A percentile compares a stretch with the other conserved stretches of the same genome.
Evolutionary conservation across 2,329 filamentous ascomycete species (phyloP).

Genomic region (Pestalotiopsis fici): DNA sequence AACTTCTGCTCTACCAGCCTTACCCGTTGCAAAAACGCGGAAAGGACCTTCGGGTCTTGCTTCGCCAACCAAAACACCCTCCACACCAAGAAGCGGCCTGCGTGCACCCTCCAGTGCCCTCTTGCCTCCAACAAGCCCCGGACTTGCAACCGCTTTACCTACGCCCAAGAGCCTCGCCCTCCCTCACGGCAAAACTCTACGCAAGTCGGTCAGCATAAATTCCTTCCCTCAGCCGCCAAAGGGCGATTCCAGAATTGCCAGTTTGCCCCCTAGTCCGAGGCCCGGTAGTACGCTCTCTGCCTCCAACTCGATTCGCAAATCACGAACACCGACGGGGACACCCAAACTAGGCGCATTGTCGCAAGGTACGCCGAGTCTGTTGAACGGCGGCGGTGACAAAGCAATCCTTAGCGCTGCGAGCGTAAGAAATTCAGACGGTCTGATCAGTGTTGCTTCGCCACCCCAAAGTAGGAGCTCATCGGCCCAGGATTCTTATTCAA

Average conservation of each 20-base stretch:
- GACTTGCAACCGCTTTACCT: slow-evolving; percentile 54
- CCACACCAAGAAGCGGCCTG: slow-evolving; percentile 57
- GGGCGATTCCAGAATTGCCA: slow-evolving; percentile 58
- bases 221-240: slow-evolving; percentile 89
- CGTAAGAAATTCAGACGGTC: slow-evolving; percentile 70
- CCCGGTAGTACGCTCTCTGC: slow-evolving; percentile 40
- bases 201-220: slow-evolving; percentile 91
- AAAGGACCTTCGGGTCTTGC: slow-evolving; percentile 60
- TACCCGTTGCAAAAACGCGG: slow-evolving; percentile 73
- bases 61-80: slow-evolving; percentile 46
- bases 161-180: slow-evolving; percentile 56
- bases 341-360: slow-evolving; percentile 53
- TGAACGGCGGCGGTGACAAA: slow-evolving; percentile 80
- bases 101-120: slow-evolving; percentile 61
- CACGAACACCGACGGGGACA: slow-evolving; percentile 50
- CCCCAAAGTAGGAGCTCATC: slow-evolving; percentile 90
- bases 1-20: slow-evolving; percentile 69
- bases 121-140: slow-evolving; percentile 50
- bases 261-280: slow-evolving; percentile 63
- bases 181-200: slow-evolving; percentile 68
- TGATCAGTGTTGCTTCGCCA: slow-evolving; percentile 78
- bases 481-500: slow-evolving; percentile 88
- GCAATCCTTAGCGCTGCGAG: slow-evolving; percentile 64
- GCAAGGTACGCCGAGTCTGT: slow-evolving; percentile 66
- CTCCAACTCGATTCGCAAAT: slow-evolving; percentile 45